Conservation (phyloP, 2,329 filamentous ascomycete species). For the Fusarium sp. region DNA sequence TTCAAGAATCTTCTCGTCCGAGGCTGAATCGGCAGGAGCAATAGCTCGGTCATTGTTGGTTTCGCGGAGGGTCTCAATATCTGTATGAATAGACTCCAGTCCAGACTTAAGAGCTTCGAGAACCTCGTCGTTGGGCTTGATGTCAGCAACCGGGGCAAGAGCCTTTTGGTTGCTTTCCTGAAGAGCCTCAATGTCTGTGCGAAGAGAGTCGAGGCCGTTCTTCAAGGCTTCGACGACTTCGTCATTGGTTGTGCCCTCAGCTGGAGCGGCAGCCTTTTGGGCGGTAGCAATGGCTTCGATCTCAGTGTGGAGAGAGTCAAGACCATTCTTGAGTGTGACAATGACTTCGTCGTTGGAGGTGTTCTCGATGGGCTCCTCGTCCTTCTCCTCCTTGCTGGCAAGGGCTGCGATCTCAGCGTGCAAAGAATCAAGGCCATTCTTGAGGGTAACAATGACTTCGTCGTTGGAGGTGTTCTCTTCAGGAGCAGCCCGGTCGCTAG, state of each 20-base stretch:
- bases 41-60: constrained; percentile 75
- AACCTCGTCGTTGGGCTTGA: constrained; percentile 84
- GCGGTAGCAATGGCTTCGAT: constrained; percentile 76
- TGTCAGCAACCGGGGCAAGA: constrained; percentile 71
- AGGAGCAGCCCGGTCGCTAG: constrained; percentile 65
- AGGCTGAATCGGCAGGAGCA: constrained; percentile 53
- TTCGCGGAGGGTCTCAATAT: constrained; percentile 75
- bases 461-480: constrained; percentile 81
- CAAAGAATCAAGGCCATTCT: constrained; percentile 79
- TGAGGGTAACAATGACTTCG: constrained; percentile 86
- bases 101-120: constrained; percentile 86
- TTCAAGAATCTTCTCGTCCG: constrained; percentile 81
- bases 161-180: constrained; percentile 70
- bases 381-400: constrained; percentile 68
- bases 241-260: constrained; percentile 37
- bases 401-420: constrained; percentile 75
- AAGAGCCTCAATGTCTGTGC: constrained; percentile 55
- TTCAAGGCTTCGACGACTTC: constrained; percentile 42
- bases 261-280: constrained; percentile 58
- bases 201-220: constrained; percentile 43
- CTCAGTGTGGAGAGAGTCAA: constrained; percentile 77
- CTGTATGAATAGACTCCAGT: constrained; percentile 76
- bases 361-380: constrained; percentile 52
- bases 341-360: constrained; percentile 76
- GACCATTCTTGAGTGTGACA: constrained; percentile 81